Evolutionary conservation across 805 yeast genomes (phyloP), one percentile per base, ranked within the genome.

Genomic region (Saitoella complicata): DNA sequence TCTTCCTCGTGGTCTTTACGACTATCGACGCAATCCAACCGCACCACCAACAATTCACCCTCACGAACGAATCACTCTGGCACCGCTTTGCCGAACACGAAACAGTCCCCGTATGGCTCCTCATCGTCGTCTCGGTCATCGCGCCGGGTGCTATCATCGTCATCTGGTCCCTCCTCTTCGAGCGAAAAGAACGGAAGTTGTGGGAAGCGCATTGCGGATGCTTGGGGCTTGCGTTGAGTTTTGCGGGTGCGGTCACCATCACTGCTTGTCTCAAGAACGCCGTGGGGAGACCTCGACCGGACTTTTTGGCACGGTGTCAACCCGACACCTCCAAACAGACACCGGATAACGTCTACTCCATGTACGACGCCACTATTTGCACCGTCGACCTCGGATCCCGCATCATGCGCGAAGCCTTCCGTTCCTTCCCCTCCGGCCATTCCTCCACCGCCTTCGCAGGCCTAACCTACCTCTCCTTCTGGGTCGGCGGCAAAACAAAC

Each of bases 251-350:
- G 34, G 69, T 75, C 35, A 62, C 80, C 33, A 56, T 80, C 44
- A 84, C 95, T 3, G 86, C 83, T 57, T 64, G 79, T 21, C 58
- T 85, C 50, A 88, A 88, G 65, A 78, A 82, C 58, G 76, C 81
- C 76, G 73, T 88, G 45, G 96, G 95, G 5, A 73, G 95, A 56
- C 82, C 78, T 49, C 70, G 98, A 48, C 98, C 98, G 0, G 98
- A 88, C 61, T 88, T 88, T 60, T 62, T 88, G 43, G 83, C 85
- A 7, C 71, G 98, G 53, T 88, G 98, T 60, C 57, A 70, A 29
- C 54, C 50, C 42, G 43, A 42, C 33, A 95, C 95, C 3, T 21
- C 21, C 21, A 21, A 4, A 21, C 2, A 21, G 4, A 2, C 4
- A 21, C 21, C 4, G 21, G 21, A 21, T 21, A 21, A 21, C 4